Evolutionary conservation across 1,284 basidiomycete genomes (phyloP), one percentile per base, ranked within the genome.

Genomic region (Cryptococcus sp.): DNA sequence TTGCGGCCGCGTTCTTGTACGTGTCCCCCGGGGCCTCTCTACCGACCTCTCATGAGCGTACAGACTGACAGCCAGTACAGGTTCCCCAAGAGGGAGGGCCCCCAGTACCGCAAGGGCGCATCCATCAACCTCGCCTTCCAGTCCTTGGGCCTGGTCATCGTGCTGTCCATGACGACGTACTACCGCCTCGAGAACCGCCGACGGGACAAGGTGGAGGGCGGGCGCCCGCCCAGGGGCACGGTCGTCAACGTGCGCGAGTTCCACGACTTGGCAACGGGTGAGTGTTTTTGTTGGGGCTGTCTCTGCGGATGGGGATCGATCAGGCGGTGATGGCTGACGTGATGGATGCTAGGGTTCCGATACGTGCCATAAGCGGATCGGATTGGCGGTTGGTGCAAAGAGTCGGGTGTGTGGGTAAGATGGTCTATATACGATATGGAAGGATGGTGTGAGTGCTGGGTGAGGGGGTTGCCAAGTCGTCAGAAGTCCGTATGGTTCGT

Each of bases 101-200:
- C 80, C 0, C 55, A 65, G 28, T 81, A 65, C 70, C 60, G 46
- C 57, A 79, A 77, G 56, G 80, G 79, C 23, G 66, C 65, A 42
- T 65, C 60, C 18, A 60, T 79, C 58, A 80, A 80, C 66, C 53
- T 80, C 45, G 72, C 76, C 2, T 78, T 79, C 67, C 72, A 76
- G 47, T 53, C 56, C 1, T 61, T 79, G 37, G 79, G 78, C 42
- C 59, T 79, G n/a, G 9, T 61, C 28, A 62, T 80, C 49, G 69
- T 72, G 0, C 45, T 76, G 9, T 46, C 54, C 49, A 76, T 78
- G 76, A 73, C 73, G 1, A 15, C 63, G 1, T 80, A 69, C 62
- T 79, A 74, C 65, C 66, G 75, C 47, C 55, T 35, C 28, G 78
- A 78, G 68, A 80, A 80, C 69, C 59, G 49, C 37, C 61, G 74